phyloP scores from a whole-genome alignment of 192 early-diverging fungal species.

The Linnemannia zychae region DNA sequence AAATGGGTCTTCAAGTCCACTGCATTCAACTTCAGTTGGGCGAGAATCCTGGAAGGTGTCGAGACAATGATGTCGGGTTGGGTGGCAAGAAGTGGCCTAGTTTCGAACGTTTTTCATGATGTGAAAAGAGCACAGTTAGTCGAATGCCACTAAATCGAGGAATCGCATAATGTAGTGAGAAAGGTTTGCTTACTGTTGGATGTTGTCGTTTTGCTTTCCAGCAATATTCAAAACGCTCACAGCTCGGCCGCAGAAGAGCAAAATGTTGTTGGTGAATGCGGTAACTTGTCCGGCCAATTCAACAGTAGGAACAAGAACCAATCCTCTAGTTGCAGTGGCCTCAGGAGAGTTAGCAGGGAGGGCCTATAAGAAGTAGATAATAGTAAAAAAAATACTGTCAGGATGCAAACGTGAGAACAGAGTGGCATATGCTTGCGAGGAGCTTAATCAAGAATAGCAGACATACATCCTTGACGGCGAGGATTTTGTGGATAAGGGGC shows the following conservation, averaged over 20 bases:
- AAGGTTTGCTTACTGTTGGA: constrained; percentile 63
- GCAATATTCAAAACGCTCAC: constrained; percentile 79
- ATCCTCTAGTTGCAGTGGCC: constrained; percentile 58
- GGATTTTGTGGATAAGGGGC: constrained; percentile 93
- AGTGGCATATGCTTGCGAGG: not conserved
- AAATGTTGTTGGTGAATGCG: constrained; percentile 78
- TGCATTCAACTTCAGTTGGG: constrained; percentile 77
- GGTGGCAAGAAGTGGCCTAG: constrained; percentile 84
- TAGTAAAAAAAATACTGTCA: not conserved
- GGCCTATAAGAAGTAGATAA: constrained; percentile 28
- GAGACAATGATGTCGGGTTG: constrained; percentile 89
- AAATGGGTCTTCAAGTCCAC: constrained; percentile 42
- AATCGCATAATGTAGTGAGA: not conserved
- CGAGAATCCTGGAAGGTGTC: constrained; percentile 86
- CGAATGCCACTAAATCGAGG: not conserved
- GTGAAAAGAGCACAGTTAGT: not conserved
- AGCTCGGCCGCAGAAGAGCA: constrained; percentile 77
- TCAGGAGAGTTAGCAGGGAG: constrained; percentile 52
- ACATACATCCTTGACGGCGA: constrained; percentile 76
- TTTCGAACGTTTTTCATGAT: not conserved
- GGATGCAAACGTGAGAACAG: not conserved
- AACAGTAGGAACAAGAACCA: constrained; percentile 95
- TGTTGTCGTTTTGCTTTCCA: constrained; percentile 63
- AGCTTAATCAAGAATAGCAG: not conserved
- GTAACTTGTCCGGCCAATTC: constrained; percentile 97